These are phyloP conservation scores for Hirschfeldia incana DNA, from an alignment of 345 rosid species.

Conservation along the genomic window DNA sequence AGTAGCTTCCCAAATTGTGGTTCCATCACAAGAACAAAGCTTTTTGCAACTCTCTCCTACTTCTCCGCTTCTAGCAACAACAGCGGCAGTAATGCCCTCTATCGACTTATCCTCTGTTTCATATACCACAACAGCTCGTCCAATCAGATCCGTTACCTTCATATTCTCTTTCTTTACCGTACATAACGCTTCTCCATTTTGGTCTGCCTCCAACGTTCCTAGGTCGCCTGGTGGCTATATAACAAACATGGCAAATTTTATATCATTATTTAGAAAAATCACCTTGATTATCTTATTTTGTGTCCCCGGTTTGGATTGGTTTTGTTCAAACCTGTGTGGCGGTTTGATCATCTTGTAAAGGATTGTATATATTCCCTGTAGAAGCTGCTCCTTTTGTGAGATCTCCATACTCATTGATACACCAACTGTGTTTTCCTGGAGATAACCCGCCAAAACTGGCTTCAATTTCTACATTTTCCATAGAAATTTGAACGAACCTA, in stretches of 20 bases:
- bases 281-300: not conserved
- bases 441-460: slow-evolving; percentile 3
- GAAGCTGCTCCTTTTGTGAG: slow-evolving; percentile 2
- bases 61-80: not conserved
- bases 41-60: not conserved
- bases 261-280: not conserved
- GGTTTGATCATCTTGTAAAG: not conserved
- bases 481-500: not conserved
- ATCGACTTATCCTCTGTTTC: not conserved
- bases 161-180: not conserved
- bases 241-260: not conserved
- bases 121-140: not conserved
- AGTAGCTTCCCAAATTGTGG: not conserved
- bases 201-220: slow-evolving; percentile 1
- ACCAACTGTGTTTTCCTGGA: slow-evolving; percentile 2
- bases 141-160: not conserved
- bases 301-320: not conserved
- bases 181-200: not conserved
- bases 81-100: slow-evolving; percentile 1
- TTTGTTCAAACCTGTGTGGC: not conserved
- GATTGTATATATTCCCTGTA: not conserved
- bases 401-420: slow-evolving; percentile 6
- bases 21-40: slow-evolving; percentile 2
- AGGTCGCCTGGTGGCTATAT: not conserved
- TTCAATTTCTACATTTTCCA: not conserved